Evolutionary conservation across 352 stramenopile genomes (phyloP).

Genomic region (Globisporangium canariense): DNA sequence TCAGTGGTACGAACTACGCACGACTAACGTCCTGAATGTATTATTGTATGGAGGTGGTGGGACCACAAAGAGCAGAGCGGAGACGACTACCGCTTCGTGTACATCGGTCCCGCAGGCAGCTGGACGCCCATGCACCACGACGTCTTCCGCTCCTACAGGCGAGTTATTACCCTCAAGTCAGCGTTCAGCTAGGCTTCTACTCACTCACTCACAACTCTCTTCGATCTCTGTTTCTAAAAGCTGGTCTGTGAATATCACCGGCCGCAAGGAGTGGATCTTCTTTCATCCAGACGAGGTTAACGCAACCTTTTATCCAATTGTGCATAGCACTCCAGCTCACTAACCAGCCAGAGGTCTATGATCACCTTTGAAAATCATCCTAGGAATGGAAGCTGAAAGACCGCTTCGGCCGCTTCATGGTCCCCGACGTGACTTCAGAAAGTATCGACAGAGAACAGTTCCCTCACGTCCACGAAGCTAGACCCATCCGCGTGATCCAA

Average conservation of each 20-base stretch:
- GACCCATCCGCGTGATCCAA: conserved; percentile 49
- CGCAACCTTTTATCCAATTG: conserved; percentile 19
- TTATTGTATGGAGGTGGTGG: conserved; percentile 52
- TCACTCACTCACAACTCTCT: background rate
- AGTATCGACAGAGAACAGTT: conserved; percentile 52
- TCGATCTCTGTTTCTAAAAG: conserved; percentile 22
- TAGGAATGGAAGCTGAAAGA: conserved; percentile 81
- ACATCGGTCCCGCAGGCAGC: conserved; percentile 89
- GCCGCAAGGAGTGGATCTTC: conserved; percentile 93
- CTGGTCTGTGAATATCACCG: conserved; percentile 96
- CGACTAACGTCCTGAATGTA: too few relatives aligned
- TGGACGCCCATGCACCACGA: conserved; percentile 94
- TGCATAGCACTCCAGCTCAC: background rate
- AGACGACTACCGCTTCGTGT: conserved; percentile 96
- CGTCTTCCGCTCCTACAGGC: conserved; percentile 95
- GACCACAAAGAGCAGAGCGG: conserved; percentile 54
- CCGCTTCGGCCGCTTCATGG: conserved; percentile 47
- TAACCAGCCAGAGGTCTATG: background rate
- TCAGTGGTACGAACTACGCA: too few relatives aligned
- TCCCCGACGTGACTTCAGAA: conserved; percentile 46
- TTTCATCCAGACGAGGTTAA: conserved; percentile 80
- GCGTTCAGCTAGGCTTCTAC: background rate
- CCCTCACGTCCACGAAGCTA: conserved; percentile 46
- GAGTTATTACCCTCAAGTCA: background rate
- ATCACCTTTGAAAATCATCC: background rate